A percentile compares a stretch with the other conserved stretches of the same genome.
Evolutionary conservation across 768 basidiomycete genomes (phyloP).

Genomic region (Naganishia randhawae): DNA sequence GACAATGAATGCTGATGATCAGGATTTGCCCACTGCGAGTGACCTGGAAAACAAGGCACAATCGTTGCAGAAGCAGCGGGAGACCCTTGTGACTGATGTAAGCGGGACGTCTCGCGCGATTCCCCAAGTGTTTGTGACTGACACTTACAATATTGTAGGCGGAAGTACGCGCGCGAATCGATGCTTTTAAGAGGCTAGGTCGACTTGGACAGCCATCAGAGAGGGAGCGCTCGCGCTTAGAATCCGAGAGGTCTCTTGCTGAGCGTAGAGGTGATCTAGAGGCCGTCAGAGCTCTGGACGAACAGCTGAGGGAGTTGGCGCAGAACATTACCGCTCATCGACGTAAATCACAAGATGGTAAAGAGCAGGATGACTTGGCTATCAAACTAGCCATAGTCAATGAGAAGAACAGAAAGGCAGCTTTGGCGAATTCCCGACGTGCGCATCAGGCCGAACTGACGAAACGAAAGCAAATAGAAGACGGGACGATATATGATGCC

Average conservation of each 20-base stretch:
- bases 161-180: conserved; percentile 75
- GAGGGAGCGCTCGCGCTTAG: conserved; percentile 58
- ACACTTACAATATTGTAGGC: conserved; percentile 55
- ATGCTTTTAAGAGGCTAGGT: conserved; percentile 53
- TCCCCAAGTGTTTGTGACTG: not conserved
- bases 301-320: conserved; percentile 60
- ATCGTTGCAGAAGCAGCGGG: conserved; percentile 61
- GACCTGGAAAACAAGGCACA: conserved; percentile 61
- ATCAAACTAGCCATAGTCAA: conserved; percentile 70
- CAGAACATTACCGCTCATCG: conserved; percentile 28
- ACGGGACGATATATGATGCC: conserved; percentile 50
- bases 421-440: conserved; percentile 58
- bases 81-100: conserved; percentile 76
- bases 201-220: conserved; percentile 34
- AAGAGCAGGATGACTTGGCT: conserved; percentile 29
- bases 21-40: conserved; percentile 66
- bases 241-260: conserved; percentile 70
- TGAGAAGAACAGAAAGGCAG: conserved; percentile 81
- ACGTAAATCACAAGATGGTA: conserved; percentile 38
- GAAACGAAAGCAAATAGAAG: conserved; percentile 69
- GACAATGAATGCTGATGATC: conserved; percentile 53
- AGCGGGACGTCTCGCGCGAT: conserved; percentile 30
- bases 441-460: conserved; percentile 51
- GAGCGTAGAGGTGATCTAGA: conserved; percentile 65
- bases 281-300: conserved; percentile 64